Evolutionary conservation across 1,284 basidiomycete genomes (phyloP), one percentile per base, ranked within the genome.

Genomic region (Peniophora sp.): DNA sequence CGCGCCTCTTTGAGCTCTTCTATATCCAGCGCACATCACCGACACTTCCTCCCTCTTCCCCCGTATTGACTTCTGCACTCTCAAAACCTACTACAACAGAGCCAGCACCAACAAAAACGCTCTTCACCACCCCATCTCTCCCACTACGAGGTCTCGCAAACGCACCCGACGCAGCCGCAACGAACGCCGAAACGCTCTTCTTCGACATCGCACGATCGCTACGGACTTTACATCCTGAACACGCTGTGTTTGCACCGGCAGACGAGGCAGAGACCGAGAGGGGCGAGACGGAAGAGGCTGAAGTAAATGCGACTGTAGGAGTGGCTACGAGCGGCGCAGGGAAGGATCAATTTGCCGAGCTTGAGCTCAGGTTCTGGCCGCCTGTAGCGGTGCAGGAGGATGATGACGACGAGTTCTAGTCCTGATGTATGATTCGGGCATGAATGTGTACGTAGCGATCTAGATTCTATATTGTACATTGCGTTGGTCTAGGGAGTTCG

Each of bases 101-200:
- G 24, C n/a, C 59, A 19, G 45, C 27, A 57, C 38, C 38, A n/a
- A 35, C 50, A 20, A 17, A 58, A 10, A 56, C 59, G n/a, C 41
- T 78, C 16, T 58, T 79, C 22, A 57, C 73, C 2, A 60, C 76
- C 2, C 65, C 75, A 8, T 56, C 70, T 19, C 61, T 69, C 46
- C 63, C 68, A 16, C 27, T 32, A 5, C 62, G 65, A 48, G 68
- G 75, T 45, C 61, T 82, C 1, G 69, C 83, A 2, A 77, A 83
- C 45, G 63, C 73, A 20, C 71, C 79, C 22, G 86, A 91, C 61
- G 64, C 72, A 36, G 75, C 83, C 34, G 77, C 83, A 2, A 54
- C 58, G 6, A 64, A 75, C 53, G 88, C 83, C 1, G 82, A 92
- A 63, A 61, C 60, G 11, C 67, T 79, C 2, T 92, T 89, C 62